Base-by-base conservation (phyloP, 2,329 filamentous ascomycete species). In the Aureobasidium lini region DNA sequence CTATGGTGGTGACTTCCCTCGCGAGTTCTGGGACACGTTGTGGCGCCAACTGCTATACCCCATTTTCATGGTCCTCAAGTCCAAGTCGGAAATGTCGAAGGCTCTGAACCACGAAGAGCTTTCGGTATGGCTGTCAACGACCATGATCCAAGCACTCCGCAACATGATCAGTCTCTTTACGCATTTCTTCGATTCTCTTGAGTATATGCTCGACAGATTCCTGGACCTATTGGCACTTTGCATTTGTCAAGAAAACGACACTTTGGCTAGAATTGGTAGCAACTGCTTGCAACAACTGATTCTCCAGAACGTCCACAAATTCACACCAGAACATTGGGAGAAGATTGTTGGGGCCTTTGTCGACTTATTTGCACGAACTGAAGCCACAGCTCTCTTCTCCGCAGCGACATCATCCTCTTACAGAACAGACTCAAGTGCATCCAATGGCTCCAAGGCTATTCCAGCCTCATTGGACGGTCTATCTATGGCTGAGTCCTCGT, bases 141-240 rank as follows among this genome's bases (percentile, higher is more conserved):
- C 94, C 8, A 96, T 99, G 90, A 99, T 99, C 42, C 94, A 99
- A 72, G 94, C 94, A 1, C 78, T 99, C 59, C 87, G 94, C 61
- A 96, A 97, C 75, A 96, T 99, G 89, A 97, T 99, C 67, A 93
- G 90, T 0, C 83, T 99, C 28, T 99, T 99, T 73, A 99, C 95
- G 0, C 95, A 99, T 74, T 99, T 97, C 74, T 99, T 99, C 65
- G 90, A 95, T 61, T 86, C 91, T 0, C 78, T 99, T 9, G 91
- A 97, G 75, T 95, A 96, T 71, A 99, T 99, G 94, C 82, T 99
- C 16, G 91, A 96, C 72, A 83, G 94, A n/a, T 97, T 99, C 72
- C 76, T 99, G 39, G 93, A 97, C 72, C 83, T 99, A 18, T 78
- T 99, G 10, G 92, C 90, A 3, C 82, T 99, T 10, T 99, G 94